Evolutionary conservation across 805 yeast genomes (phyloP).

Genomic region (Myxozyma geophila): DNA sequence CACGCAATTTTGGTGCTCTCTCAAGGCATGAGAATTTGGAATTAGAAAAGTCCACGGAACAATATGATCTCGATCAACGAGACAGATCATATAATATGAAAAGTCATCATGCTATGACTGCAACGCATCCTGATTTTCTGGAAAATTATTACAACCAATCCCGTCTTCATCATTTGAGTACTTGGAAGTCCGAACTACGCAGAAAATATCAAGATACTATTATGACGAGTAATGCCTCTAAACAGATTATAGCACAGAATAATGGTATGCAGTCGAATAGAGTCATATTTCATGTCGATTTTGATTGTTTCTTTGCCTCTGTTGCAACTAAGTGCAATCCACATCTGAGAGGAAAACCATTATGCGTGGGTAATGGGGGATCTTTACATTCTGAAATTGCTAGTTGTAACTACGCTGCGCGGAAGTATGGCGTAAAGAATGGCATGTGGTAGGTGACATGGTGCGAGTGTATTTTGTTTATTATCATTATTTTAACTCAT

Average conservation of each 20-base stretch:
- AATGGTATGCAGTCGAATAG: conserved; percentile 10
- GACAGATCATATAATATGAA: not conserved
- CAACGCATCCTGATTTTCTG: conserved; percentile 78
- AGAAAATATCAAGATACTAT: conserved; percentile 56
- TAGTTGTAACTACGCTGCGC: conserved; percentile 87
- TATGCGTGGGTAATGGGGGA: conserved; percentile 63
- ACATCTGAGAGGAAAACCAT: conserved; percentile 59
- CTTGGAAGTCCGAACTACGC: conserved; percentile 80
- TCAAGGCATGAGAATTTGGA: too few relatives aligned
- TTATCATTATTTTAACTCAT: not conserved
- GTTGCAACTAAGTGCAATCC: conserved; percentile 70
- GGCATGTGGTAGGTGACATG: conserved; percentile 67
- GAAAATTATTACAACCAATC: conserved; percentile 75
- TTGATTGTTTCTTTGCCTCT: conserved; percentile 91
- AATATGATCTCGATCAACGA: too few relatives aligned
- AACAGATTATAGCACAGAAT: not conserved
- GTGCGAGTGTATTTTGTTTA: not conserved
- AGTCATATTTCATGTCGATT: conserved; percentile 78
- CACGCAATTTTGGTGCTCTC: too few relatives aligned
- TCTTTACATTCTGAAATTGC: conserved; percentile 72
- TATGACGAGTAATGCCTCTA: not conserved
- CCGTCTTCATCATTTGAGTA: conserved; percentile 83
- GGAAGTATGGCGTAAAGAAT: conserved; percentile 71
- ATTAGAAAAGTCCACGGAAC: too few relatives aligned
- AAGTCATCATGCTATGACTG: conserved; percentile 49